These are phyloP conservation scores for Agrocybe pediades DNA, from an alignment of 768 basidiomycete species.

Conservation along the genomic window DNA sequence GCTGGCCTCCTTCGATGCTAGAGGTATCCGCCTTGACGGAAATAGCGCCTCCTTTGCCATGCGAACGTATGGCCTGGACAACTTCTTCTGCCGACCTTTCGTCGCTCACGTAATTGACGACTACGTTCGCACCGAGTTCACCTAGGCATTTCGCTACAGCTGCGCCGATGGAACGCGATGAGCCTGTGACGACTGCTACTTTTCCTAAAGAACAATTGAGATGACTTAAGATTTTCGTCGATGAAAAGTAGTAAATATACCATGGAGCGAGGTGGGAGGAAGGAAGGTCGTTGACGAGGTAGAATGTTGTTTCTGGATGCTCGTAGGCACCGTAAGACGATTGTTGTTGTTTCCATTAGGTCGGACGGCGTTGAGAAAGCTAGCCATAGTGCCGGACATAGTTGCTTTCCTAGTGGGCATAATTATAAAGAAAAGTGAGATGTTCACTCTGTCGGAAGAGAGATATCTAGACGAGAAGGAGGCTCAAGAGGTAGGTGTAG, in stretches of 20 bases:
- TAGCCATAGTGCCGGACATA: slow-evolving; percentile 24
- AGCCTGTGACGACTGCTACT: slow-evolving; percentile 63
- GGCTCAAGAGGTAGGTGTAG: too few species aligned
- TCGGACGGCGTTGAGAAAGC: slow-evolving; percentile 23
- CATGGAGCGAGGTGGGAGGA: slow-evolving; percentile 28
- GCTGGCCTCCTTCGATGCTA: slow-evolving; percentile 46
- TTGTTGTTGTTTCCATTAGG: slow-evolving; percentile 16
- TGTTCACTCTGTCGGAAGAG: background rate
- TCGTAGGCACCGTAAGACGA: slow-evolving; percentile 19
- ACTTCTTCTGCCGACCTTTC: slow-evolving; percentile 44
- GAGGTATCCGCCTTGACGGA: slow-evolving; percentile 55
- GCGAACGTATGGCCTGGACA: slow-evolving; percentile 46
- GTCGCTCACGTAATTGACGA: slow-evolving; percentile 55
- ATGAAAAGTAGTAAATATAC: slow-evolving; percentile 6
- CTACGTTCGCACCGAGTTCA: slow-evolving; percentile 55
- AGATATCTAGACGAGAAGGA: background rate
- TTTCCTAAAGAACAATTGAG: slow-evolving; percentile 33
- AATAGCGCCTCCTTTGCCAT: slow-evolving; percentile 46
- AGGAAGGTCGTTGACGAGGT: slow-evolving; percentile 24
- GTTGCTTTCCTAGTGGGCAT: slow-evolving; percentile 20
- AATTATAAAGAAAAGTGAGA: background rate
- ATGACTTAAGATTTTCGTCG: background rate
- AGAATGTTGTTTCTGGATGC: slow-evolving; percentile 19
- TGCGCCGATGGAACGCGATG: slow-evolving; percentile 61
- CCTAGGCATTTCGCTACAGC: slow-evolving; percentile 55